Base-by-base conservation (phyloP, 1,284 basidiomycete species). In the Ustilago lituana region DNA sequence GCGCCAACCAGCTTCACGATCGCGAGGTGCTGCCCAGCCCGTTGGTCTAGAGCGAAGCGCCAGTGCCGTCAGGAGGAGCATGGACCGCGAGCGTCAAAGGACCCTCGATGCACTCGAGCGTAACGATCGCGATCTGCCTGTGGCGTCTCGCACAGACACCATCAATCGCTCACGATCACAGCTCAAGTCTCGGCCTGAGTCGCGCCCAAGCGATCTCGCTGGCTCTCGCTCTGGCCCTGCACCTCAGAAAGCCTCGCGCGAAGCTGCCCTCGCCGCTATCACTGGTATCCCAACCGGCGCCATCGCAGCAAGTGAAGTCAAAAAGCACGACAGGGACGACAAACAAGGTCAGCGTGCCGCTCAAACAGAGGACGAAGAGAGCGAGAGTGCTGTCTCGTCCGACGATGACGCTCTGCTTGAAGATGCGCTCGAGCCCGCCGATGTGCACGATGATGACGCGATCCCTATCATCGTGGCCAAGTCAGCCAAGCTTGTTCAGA, bases 201-300 rank as follows among this genome's bases (percentile, higher is more conserved):
- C 52, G 23, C 52, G 57, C 4, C 9, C 41, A 22, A 49, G 44
- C 15, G 54, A 51, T 12, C 17, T 22, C 12, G 37, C 49, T 37
- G 36, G 45, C 15, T 41, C 36, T 29, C 57, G 57, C 22, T 40
- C 53, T 15, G 46, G 35, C 15, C 44, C 33, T 14, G 38, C 53
- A 10, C 47, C 63, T 32, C 48, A 50, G 5, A 48, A 49, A n/a
- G 46, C 62, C 22, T 55, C 55, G 17, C 62, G 55, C 20, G 56
- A 59, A 19, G 67, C 67, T 10, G 67, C 67, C n/a, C 46, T 65
- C 19, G 61, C 67, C n/a, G 67, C 67, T 32, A 36, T 70, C 46
- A 70, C 67, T 15, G 67, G 60, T 31, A 39, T 64, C 37, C 45
- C 57, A 2, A 37, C 57, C 14, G 53, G 56, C 32, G 55, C 57